Evolutionary conservation across 192 early-diverging fungal species (phyloP).

Genomic region (Coemansia sp.): DNA sequence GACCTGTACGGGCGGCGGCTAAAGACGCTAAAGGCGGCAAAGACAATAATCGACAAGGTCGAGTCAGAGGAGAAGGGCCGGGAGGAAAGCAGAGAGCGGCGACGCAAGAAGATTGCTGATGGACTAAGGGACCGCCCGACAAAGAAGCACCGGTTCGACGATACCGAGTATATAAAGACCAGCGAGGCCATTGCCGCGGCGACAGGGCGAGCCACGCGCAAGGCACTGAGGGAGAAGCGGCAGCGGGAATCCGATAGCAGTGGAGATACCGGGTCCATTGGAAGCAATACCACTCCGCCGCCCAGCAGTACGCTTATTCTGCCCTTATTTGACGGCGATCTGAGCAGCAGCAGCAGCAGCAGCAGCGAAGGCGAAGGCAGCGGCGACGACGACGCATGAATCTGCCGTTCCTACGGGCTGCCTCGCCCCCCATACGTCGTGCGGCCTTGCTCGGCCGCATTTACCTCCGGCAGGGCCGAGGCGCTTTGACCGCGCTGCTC

Average conservation of each 20-base stretch:
- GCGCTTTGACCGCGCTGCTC: too few relatives aligned
- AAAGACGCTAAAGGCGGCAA: conserved; percentile 84
- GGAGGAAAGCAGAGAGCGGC: conserved; percentile 53
- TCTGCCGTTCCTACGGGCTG: too few relatives aligned
- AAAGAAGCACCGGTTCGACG: conserved; percentile 79
- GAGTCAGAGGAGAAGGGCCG: conserved; percentile 13
- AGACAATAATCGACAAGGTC: conserved; percentile 56
- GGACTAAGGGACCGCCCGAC: conserved; percentile 57
- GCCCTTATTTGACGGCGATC: conserved; percentile 27
- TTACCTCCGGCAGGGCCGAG: too few relatives aligned
- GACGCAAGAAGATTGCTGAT: conserved; percentile 82
- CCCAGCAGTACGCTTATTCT: too few relatives aligned
- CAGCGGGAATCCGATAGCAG: neutral
- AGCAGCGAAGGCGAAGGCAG: conserved; percentile 3
- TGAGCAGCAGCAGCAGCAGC: conserved; percentile 9
- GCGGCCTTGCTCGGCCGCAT: too few relatives aligned
- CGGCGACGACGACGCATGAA: neutral
- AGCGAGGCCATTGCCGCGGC: conserved; percentile 61
- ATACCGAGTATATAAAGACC: conserved; percentile 64
- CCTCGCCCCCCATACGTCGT: too few relatives aligned
- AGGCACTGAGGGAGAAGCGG: conserved; percentile 14
- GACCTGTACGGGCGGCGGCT: conserved; percentile 87
- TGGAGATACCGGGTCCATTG: neutral
- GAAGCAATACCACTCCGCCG: too few relatives aligned
- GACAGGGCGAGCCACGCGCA: conserved; percentile 53